Evolutionary conservation across 805 yeast species (phyloP).

Genomic region (Sugiyamaella smithiae): DNA sequence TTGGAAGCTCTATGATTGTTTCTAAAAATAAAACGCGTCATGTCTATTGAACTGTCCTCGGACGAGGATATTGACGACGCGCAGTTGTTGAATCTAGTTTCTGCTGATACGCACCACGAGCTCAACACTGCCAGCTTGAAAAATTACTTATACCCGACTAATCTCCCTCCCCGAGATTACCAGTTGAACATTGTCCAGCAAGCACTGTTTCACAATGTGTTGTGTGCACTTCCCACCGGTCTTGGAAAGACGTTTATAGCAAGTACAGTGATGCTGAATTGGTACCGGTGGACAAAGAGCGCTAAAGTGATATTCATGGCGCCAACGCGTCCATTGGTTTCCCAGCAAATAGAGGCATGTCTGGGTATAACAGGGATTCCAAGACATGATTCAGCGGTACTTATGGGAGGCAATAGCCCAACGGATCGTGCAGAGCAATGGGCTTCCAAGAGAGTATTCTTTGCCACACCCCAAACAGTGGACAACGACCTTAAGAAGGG

Average conservation of each 20-base stretch:
- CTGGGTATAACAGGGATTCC: slow-evolving; percentile 83
- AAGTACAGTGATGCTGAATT: slow-evolving; percentile 88
- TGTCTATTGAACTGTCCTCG: not conserved
- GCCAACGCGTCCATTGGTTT: slow-evolving; percentile 93
- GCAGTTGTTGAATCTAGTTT: not conserved
- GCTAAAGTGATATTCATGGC: slow-evolving; percentile 92
- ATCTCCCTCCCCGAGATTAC: slow-evolving; percentile 79
- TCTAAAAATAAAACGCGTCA: too few species aligned
- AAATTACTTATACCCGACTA: slow-evolving; percentile 78
- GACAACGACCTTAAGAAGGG: slow-evolving; percentile 84
- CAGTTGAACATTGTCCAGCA: slow-evolving; percentile 76
- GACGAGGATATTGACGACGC: not conserved
- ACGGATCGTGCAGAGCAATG: slow-evolving; percentile 76
- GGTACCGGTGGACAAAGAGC: slow-evolving; percentile 74
- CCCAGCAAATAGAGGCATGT: slow-evolving; percentile 95
- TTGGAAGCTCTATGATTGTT: too few species aligned
- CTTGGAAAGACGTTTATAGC: slow-evolving; percentile 97
- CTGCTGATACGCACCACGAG: slow-evolving; percentile 6
- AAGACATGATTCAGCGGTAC: slow-evolving; percentile 69
- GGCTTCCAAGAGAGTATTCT: slow-evolving; percentile 73
- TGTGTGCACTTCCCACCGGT: slow-evolving; percentile 96
- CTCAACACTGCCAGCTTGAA: slow-evolving; percentile 36
- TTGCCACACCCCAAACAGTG: slow-evolving; percentile 94
- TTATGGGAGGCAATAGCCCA: slow-evolving; percentile 41
- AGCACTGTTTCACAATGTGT: slow-evolving; percentile 67